Evolutionary conservation across 2,329 filamentous ascomycete species (phyloP).

Genomic region (Epichloe sibirici): DNA sequence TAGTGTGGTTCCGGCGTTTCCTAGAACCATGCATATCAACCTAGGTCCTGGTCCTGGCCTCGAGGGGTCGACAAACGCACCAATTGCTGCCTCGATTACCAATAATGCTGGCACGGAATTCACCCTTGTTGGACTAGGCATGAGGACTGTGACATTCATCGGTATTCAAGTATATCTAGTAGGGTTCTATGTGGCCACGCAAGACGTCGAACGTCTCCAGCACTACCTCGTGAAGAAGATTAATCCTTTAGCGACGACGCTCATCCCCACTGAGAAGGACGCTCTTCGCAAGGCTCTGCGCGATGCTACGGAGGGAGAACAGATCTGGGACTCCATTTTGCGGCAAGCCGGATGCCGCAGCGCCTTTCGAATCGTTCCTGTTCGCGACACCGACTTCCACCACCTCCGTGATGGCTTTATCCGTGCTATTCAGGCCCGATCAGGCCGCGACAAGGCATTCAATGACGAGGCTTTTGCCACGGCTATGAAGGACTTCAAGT

Average conservation of each 20-base stretch:
- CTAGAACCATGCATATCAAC: constrained; percentile 55
- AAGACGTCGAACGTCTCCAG: constrained; percentile 74
- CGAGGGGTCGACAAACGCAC: constrained; percentile 10
- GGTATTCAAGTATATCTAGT: constrained; percentile 89
- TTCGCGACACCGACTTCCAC: constrained; percentile 87
- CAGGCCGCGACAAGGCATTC: constrained; percentile 42
- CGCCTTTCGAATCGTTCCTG: constrained; percentile 73
- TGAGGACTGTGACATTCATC: constrained; percentile 82
- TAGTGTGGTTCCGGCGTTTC: constrained; percentile 67
- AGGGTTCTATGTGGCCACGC: constrained; percentile 77
- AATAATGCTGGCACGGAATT: constrained; percentile 52
- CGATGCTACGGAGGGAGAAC: constrained; percentile 55
- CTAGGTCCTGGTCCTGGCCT: constrained; percentile 16
- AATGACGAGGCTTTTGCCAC: constrained; percentile 65
- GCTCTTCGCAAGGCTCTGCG: constrained; percentile 56
- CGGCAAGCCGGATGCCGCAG: constrained; percentile 57
- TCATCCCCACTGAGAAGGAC: constrained; percentile 73
- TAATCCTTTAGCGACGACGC: constrained; percentile 65
- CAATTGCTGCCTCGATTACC: constrained; percentile 25
- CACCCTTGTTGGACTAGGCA: constrained; percentile 75
- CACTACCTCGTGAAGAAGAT: constrained; percentile 62
- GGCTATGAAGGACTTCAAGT: constrained; percentile 67
- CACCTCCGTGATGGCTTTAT: constrained; percentile 89
- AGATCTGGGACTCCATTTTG: constrained; percentile 64
- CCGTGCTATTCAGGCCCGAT: constrained; percentile 65